These are phyloP conservation scores for Aspergillus latus DNA, from an alignment of 2,329 filamentous ascomycete genomes.

Conservation along the genomic window DNA sequence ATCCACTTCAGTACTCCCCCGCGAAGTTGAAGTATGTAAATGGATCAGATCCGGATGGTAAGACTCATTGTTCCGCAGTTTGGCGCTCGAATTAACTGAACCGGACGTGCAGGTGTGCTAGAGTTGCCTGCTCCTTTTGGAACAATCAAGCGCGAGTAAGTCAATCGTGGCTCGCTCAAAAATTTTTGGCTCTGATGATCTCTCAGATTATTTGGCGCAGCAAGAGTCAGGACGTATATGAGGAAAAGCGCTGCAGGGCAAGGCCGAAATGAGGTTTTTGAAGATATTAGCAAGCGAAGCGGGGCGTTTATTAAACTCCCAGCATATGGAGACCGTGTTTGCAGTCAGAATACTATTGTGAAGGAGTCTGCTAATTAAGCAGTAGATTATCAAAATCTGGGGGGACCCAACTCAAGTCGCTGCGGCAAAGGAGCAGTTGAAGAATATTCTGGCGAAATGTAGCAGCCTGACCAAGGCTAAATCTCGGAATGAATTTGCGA, in stretches of 20 bases:
- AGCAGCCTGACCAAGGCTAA: constrained; percentile 12
- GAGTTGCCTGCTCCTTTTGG: constrained; percentile 24
- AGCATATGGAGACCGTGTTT: constrained; percentile 21
- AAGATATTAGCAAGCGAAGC: constrained; percentile 28
- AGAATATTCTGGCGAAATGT: constrained; percentile 22
- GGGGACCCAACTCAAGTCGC: constrained; percentile 26
- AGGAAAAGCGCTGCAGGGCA: constrained; percentile 5
- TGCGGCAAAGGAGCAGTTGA: constrained; percentile 24
- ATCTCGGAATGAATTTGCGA: constrained; percentile 26
- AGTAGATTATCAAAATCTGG: constrained; percentile 29
- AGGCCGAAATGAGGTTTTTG: constrained; percentile 26
- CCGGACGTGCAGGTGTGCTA: constrained; percentile 14
- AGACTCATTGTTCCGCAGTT: constrained; percentile 1
- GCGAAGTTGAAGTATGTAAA: constrained; percentile 29
- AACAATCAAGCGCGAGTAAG: constrained; percentile 26
- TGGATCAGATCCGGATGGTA: constrained; percentile 21
- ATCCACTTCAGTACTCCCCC: constrained; percentile 24
- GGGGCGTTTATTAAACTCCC: constrained; percentile 31
- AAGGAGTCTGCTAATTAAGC: background rate
- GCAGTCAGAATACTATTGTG: constrained; percentile 15
- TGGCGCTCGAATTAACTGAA: background rate
- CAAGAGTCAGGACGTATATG: constrained; percentile 12
- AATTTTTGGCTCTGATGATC: background rate
- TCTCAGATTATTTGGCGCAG: constrained; percentile 24
- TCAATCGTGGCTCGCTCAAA: background rate